Evolutionary conservation across 176 grass and related monocot genomes (phyloP), one percentile per base, ranked within the genome.

Genomic region (Oryza rufipogon): DNA sequence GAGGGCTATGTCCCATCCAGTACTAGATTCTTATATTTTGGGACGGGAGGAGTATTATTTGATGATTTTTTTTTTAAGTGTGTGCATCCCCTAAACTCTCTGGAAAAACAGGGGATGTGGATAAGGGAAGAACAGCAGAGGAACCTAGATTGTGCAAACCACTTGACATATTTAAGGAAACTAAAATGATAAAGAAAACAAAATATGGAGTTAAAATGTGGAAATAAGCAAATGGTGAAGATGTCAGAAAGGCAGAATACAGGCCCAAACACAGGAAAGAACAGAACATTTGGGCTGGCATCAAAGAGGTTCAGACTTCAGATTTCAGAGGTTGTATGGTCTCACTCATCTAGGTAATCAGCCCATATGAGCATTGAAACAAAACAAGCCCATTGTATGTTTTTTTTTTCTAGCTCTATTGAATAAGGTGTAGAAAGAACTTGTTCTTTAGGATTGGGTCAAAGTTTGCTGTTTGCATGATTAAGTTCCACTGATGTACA

Each of bases 401-500:
- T 32, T 54, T 19, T 20, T 20, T 44, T 69, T 28, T 76, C 11
- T 48, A 28, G 15, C 49, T 23, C 12, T 44, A 44, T 44, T 44
- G 19, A 81, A n/a, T n/a, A 75, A 75, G 15, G 71, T 76, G 48
- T 30, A 70, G 19, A 72, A 34, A 30, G 9, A 71, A 38, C 32
- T 10, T 46, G 61, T 77, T 76, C 36, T 68, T n/a, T 28, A 76
- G 19, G 49, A 66, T 44, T 8, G 11, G 3, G 5, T 41, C 52
- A 82, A 36, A 47, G 17, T n/a, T 58, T 58, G 54, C 54, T 58
- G 20, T 68, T 49, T 38, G 16, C 11, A 54, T 19, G 45, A 70
- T 17, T 23, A 80, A 66, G 56, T 88, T 88, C 56, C 22, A 23
- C 33, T 22, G 61, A 74, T 23, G 10, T 56, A 73, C 23, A 66